These are phyloP conservation scores for Pleurotus pulmonarius DNA, from an alignment of 768 basidiomycete species.

Conservation along the genomic window DNA sequence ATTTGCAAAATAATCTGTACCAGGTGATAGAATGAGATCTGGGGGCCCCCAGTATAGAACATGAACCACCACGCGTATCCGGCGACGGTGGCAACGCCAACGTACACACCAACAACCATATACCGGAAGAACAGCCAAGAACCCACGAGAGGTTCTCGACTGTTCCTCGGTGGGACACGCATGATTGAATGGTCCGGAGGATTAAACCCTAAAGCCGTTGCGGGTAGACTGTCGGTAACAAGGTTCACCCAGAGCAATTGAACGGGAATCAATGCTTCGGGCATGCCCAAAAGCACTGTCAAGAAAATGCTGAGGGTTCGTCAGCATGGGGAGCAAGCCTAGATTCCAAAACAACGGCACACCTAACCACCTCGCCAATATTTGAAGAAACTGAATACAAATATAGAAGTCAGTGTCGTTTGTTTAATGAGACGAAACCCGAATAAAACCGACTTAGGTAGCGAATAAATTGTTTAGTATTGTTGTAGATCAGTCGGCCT, in stretches of 20 bases:
- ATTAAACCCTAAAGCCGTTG: conserved; percentile 97
- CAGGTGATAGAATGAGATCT: conserved; percentile 90
- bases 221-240: conserved; percentile 94
- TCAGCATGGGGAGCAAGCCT: conserved; percentile 15
- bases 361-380: conserved; percentile 93
- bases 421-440: not conserved
- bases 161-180: conserved; percentile 88
- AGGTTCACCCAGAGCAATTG: conserved; percentile 99
- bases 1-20: conserved; percentile 40
- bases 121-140: conserved; percentile 97
- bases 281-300: conserved; percentile 97
- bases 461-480: conserved; percentile 99
- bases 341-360: conserved; percentile 7
- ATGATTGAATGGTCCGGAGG: conserved; percentile 96
- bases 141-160: conserved; percentile 86
- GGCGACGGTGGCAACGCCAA: conserved; percentile 92
- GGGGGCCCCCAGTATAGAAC: conserved; percentile 84
- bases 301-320: conserved; percentile 74
- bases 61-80: conserved; percentile 99
- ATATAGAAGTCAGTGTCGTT: not conserved
- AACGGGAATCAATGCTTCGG: conserved; percentile 97
- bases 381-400: conserved; percentile 75
- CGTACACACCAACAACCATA: conserved; percentile 89
- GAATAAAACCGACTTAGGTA: conserved; percentile 74
- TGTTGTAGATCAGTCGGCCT: conserved; percentile 96